phyloP scores from a whole-genome alignment of 2,329 filamentous ascomycete species.

The Pseudomassariella vexata region DNA sequence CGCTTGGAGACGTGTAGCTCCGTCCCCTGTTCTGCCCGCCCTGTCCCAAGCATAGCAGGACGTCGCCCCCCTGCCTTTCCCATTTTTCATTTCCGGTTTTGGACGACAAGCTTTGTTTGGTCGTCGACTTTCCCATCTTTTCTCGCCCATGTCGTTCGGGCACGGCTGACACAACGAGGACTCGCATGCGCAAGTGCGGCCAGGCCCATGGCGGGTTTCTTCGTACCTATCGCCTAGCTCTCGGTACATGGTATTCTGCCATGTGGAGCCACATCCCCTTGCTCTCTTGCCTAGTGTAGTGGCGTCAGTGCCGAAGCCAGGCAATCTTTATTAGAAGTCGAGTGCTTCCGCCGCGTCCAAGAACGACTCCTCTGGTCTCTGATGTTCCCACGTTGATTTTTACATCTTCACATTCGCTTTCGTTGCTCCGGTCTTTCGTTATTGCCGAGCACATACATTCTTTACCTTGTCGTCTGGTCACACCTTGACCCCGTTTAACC shows the following conservation, averaged over 20 bases:
- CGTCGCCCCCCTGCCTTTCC: constrained; percentile 5
- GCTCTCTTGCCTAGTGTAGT: neutral
- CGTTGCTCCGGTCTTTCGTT: constrained; percentile 1
- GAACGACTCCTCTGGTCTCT: constrained; percentile 2
- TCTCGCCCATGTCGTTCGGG: neutral
- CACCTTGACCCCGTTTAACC: constrained; percentile 3
- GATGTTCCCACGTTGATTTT: constrained; percentile 1
- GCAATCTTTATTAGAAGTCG: constrained; percentile 5
- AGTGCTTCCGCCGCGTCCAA: constrained; percentile 3
- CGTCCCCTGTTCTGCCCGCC: neutral
- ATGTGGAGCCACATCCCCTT: neutral
- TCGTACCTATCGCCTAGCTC: too few species aligned
- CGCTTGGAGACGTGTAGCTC: too few species aligned
- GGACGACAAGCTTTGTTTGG: neutral
- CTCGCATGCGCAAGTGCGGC: too few species aligned
- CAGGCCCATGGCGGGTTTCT: too few species aligned
- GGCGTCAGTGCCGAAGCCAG: constrained; percentile 4
- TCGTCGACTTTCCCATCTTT: neutral
- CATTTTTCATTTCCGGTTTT: constrained; percentile 1
- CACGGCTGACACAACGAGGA: too few species aligned
- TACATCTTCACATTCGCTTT: constrained; percentile 1
- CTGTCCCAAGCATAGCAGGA: constrained; percentile 1
- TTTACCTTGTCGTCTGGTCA: constrained; percentile 4
- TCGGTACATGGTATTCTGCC: too few species aligned
- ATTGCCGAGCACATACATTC: constrained; percentile 6